Conservation (phyloP, 2,329 filamentous ascomycete species). For the Fusarium solani-melongenae region DNA sequence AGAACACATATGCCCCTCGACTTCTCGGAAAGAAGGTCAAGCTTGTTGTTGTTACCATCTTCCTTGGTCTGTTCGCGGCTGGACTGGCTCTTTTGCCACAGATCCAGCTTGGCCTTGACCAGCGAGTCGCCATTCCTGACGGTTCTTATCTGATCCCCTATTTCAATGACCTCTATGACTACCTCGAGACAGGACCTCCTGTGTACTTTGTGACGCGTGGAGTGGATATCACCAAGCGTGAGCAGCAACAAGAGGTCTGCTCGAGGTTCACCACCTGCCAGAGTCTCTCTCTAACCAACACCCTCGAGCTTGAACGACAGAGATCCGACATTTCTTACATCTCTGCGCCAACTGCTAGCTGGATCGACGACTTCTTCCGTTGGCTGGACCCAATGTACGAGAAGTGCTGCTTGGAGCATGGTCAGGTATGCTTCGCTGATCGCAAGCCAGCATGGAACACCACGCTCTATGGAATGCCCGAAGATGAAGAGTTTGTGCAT, state of each 20-base stretch:
- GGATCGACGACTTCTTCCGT: slow-evolving; percentile 95
- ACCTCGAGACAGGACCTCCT: slow-evolving; percentile 90
- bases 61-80: slow-evolving; percentile 88
- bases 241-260: slow-evolving; percentile 87
- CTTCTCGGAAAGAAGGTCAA: slow-evolving; percentile 86
- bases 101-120: slow-evolving; percentile 89
- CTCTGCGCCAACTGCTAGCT: slow-evolving; percentile 87
- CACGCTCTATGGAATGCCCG: slow-evolving; percentile 89
- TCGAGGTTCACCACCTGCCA: slow-evolving; percentile 92
- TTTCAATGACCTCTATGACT: slow-evolving; percentile 95
- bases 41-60: slow-evolving; percentile 78
- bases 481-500: slow-evolving; percentile 88
- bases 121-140: slow-evolving; percentile 92
- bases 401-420: slow-evolving; percentile 76
- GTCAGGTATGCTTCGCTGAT: slow-evolving; percentile 80
- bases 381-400: slow-evolving; percentile 92
- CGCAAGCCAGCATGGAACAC: slow-evolving; percentile 89
- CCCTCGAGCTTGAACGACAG: slow-evolving; percentile 94
- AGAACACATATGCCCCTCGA: slow-evolving; percentile 85
- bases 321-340: slow-evolving; percentile 89
- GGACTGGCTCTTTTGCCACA: slow-evolving; percentile 86
- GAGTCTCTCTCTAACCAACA: slow-evolving; percentile 83
- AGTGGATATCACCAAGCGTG: slow-evolving; percentile 80
- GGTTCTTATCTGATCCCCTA: slow-evolving; percentile 96
- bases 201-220: slow-evolving; percentile 94